Base-by-base conservation (phyloP, 768 basidiomycete genomes). In the Coprinopsis marcescibilis region DNA sequence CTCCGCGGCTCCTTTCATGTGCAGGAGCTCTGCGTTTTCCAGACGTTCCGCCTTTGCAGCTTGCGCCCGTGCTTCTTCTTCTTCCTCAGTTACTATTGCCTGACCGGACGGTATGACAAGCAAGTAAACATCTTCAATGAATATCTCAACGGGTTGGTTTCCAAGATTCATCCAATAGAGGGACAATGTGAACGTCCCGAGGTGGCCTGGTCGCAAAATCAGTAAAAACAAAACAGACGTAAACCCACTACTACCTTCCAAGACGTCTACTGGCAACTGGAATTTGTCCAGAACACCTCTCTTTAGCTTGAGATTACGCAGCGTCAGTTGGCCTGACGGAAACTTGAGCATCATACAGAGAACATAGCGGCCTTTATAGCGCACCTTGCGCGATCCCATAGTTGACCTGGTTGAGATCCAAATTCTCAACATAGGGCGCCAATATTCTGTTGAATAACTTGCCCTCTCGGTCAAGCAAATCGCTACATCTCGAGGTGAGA, bases 221-320 rank as follows among this genome's bases (percentile, higher is more conserved):
- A 20, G 50, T 25, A 41, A 15, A 15, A 29, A 10, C 11, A 14
- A 4, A 45, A 42, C 7, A n/a, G 11, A 45, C 2, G 3, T 14
- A 8, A 32, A 32, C 30, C 10, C 30, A n/a, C 30, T 32, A n/a
- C 21, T 17, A 87, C 93, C 96, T 73, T 97, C 91, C 10, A 89
- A 69, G 10, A 99, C 92, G 70, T 98, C 94, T 1, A 99, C 82
- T 0, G 96, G 96, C 17, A 99, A 72, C 48, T 91, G 78, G 63
- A 98, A 96, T 63, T 95, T 92, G 66, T 98, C 96, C 40, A 99
- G 71, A 0, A 89, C 92, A 35, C 89, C 87, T 65, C 84, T 92
- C 71, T 95, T 98, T 54, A 99, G 75, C 44, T 83, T 84, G 40
- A 99, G 66, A 56, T 89, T 85, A 23, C 80, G 76, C 43, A 96